Base-by-base conservation (phyloP, 169 alveolate species). In the Plasmodium malariae region DNA sequence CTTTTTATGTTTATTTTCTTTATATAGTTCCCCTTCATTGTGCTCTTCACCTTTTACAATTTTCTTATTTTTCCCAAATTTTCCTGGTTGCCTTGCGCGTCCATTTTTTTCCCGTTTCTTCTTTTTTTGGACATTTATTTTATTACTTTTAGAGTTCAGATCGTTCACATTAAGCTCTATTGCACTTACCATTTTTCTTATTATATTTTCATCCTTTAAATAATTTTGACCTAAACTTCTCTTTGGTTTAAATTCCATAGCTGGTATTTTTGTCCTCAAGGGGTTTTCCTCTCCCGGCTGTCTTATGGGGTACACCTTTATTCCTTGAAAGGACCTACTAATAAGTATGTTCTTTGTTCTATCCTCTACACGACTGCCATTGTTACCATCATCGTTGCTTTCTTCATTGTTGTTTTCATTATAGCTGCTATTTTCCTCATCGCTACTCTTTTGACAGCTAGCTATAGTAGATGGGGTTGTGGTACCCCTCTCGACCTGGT, bases 191-290 rank as follows among this genome's bases (percentile, higher is more conserved):
- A 86, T 86, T 57, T 86, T 86, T 36, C 45, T 43, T 24, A 70
- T 86, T 19, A 86, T 88, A 73, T 95, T 95, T 73, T 72, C 60
- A 93, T 95, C 97, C 17, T 90, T 88, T 49, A 95, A 88, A 78
- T 92, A 95, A 88, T 95, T 94, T 86, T 95, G 97, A 5, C 97
- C 97, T 54, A 95, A 78, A 45, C 96, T 93, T 72, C 95, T 95
- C 87, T 94, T 94, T 24, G 97, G 97, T 89, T 96, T 95, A 63
- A 88, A 88, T 48, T 88, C 92, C 24, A 32, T 69, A 14, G 87
- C 54, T 4, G 92, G 92, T 32, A 86, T 9, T 59, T 26, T 40
- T 1, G 92, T 86, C 32, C 40, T 68, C 30, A 86, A 14, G 0
- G 9, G 11, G 28, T 69, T 26, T 0, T 34, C 78, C 6, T 86